Percentiles rank a stretch among this genome's conserved stretches.
Evolutionary conservation across 192 early-diverging fungal genomes (phyloP).

Genomic region (Spizellomyces punctatus): DNA sequence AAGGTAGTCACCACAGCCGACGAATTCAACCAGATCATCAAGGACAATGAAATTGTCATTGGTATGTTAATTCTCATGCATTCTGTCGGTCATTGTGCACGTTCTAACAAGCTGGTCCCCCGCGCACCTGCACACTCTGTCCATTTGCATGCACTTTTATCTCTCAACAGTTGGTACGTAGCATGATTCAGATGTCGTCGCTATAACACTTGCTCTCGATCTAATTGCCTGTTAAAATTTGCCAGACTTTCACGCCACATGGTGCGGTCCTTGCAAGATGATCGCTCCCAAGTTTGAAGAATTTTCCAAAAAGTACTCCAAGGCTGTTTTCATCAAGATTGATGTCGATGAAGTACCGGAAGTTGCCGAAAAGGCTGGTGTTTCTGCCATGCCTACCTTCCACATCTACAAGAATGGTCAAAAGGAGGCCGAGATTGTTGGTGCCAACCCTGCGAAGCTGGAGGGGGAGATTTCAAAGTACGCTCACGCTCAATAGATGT

Average conservation of each 20-base stretch:
- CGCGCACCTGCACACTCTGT: background rate
- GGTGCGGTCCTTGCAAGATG: constrained; percentile 58
- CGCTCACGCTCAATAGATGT: background rate
- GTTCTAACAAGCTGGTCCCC: background rate
- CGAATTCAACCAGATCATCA: constrained; percentile 35
- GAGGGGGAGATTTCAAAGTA: constrained; percentile 66
- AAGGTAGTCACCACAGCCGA: background rate
- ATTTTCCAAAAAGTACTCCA: constrained; percentile 42
- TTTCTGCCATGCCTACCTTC: constrained; percentile 82
- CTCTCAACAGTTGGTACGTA: too few species aligned
- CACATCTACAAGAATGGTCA: constrained; percentile 77
- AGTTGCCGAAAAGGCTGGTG: constrained; percentile 46
- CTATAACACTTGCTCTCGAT: too few species aligned
- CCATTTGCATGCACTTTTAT: background rate
- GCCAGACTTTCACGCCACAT: constrained; percentile 37
- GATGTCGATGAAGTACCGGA: constrained; percentile 61
- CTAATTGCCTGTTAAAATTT: too few species aligned
- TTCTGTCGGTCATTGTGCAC: background rate
- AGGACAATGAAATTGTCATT: constrained; percentile 36
- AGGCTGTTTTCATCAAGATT: constrained; percentile 48
- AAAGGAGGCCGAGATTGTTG: constrained; percentile 76
- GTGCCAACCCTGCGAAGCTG: constrained; percentile 76
- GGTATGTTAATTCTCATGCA: constrained; percentile 6
- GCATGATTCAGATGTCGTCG: too few species aligned
- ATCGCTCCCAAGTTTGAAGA: constrained; percentile 51